Evolutionary conservation across 1,139 yeast species (phyloP).

Genomic region (Yamadazyma blattariae): DNA sequence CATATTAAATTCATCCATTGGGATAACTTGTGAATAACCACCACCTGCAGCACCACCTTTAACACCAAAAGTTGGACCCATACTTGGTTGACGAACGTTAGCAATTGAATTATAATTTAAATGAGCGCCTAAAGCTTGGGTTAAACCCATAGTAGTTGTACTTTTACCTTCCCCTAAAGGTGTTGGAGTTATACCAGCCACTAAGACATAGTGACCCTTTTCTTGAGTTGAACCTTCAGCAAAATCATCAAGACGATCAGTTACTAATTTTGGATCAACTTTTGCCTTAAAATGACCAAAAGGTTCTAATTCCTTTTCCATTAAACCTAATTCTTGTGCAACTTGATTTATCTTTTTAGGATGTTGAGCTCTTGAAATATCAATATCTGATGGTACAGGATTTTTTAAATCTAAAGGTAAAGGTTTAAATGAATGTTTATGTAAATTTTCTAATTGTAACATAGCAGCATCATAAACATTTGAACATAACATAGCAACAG

Average conservation of each 20-base stretch:
- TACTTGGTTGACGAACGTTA: conserved; percentile 80
- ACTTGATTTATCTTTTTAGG: conserved; percentile 65
- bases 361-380: conserved; percentile 66
- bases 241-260: conserved; percentile 55
- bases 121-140: conserved; percentile 79
- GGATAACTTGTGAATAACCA: conserved; percentile 81
- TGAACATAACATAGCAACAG: conserved; percentile 76
- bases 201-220: conserved; percentile 64
- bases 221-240: conserved; percentile 44
- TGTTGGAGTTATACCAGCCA: conserved; percentile 82
- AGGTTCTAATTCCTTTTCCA: conserved; percentile 62
- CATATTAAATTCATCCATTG: conserved; percentile 87
- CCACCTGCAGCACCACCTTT: conserved; percentile 93
- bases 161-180: conserved; percentile 84
- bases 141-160: conserved; percentile 76
- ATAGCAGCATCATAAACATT: conserved; percentile 69
- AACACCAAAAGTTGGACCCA: conserved; percentile 88
- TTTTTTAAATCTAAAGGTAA: conserved; percentile 45
- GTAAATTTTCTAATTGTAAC: conserved; percentile 47
- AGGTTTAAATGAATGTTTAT: conserved; percentile 44
- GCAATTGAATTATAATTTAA: conserved; percentile 68
- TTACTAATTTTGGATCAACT: conserved; percentile 53
- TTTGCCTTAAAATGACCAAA: conserved; percentile 77
- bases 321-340: conserved; percentile 64
- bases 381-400: conserved; percentile 79